A percentile compares a stretch with the other conserved stretches of the same genome.
phyloP scores from a whole-genome alignment of 2,329 filamentous ascomycete genomes.

The Sporothrix schenckii region DNA sequence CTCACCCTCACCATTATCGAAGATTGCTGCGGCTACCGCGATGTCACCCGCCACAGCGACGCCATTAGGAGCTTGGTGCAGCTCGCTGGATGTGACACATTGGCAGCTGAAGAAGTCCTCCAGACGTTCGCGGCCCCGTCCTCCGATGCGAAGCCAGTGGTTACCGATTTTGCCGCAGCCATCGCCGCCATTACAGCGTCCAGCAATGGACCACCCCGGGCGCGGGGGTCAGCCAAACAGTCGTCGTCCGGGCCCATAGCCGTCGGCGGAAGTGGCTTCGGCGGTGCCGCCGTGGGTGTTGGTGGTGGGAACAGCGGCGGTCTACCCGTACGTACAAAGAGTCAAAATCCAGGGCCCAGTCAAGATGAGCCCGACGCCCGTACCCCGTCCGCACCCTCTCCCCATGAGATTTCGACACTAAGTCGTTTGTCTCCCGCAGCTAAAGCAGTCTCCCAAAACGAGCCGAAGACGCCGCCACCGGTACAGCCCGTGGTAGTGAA shows the following conservation, averaged over 20 bases:
- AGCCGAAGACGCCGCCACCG: constrained; percentile 32
- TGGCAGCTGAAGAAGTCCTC: constrained; percentile 63
- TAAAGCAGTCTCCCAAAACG: constrained; percentile 31
- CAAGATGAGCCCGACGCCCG: constrained; percentile 12
- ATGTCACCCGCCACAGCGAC: constrained; percentile 66
- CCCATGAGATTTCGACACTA: constrained; percentile 31
- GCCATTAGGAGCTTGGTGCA: constrained; percentile 73
- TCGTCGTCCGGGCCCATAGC: constrained; percentile 26
- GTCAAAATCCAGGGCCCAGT: constrained; percentile 24
- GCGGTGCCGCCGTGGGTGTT: neutral
- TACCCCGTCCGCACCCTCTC: constrained; percentile 2
- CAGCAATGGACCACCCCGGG: constrained; percentile 28
- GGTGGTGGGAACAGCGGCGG: constrained; percentile 12
- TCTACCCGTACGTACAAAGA: constrained; percentile 37
- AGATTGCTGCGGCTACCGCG: constrained; percentile 84
- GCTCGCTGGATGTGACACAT: constrained; percentile 71
- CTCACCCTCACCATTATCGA: constrained; percentile 84
- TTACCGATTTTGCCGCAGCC: constrained; percentile 24
- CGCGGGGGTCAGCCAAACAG: constrained; percentile 12
- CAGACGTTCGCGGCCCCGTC: constrained; percentile 33
- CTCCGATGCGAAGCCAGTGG: neutral
- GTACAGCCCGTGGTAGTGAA: constrained; percentile 33
- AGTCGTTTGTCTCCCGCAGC: constrained; percentile 33
- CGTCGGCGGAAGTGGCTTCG: constrained; percentile 2
- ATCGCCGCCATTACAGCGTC: constrained; percentile 30